These are phyloP conservation scores for Metarhizium rileyi DNA, from an alignment of 2,329 filamentous ascomycete genomes.

Conservation along the genomic window DNA sequence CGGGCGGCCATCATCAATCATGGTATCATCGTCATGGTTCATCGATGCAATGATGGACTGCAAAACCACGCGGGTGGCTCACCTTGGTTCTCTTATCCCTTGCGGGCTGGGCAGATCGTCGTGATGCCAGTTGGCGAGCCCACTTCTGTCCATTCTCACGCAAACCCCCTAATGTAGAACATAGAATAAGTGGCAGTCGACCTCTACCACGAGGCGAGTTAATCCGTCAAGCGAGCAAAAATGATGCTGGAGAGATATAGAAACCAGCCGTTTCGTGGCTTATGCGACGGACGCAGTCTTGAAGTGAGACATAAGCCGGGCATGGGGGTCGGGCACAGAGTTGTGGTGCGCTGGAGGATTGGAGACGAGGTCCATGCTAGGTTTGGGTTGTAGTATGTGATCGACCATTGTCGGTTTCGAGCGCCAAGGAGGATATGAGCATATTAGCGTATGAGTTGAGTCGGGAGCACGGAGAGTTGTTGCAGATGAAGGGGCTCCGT, in stretches of 20 bases:
- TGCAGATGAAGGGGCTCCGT: too few relatives aligned
- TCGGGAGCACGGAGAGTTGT: neutral
- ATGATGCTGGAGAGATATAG: neutral
- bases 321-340: slow-evolving; percentile 6
- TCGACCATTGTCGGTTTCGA: neutral
- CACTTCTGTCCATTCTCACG: neutral
- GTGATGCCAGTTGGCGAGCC: neutral
- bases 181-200: neutral
- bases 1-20: neutral
- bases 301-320: slow-evolving; percentile 9
- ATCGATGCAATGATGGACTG: neutral
- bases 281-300: slow-evolving; percentile 10
- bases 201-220: neutral
- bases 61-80: slow-evolving; percentile 1
- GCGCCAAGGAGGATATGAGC: neutral
- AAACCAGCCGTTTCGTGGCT: slow-evolving; percentile 2
- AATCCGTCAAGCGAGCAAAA: neutral
- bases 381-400: neutral
- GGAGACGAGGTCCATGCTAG: neutral
- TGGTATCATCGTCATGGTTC: slow-evolving; percentile 2
- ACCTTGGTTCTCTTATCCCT: slow-evolving; percentile 3
- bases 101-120: neutral
- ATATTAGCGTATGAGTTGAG: neutral
- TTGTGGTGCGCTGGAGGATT: slow-evolving; percentile 2
- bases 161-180: neutral